Evolutionary conservation across 345 rosid species (phyloP).

Genomic region (Syzygium aromaticum): DNA sequence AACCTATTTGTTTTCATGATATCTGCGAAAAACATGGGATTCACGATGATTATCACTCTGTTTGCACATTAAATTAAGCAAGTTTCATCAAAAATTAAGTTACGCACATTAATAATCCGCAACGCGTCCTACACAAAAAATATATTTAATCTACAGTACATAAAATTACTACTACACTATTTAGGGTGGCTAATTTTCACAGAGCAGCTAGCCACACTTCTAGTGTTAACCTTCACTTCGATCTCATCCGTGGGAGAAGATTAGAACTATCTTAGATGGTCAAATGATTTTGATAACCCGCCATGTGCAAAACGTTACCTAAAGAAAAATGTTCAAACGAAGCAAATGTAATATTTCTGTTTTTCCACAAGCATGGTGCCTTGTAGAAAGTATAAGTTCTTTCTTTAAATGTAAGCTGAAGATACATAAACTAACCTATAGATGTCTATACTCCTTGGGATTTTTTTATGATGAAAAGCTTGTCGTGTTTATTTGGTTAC

Average conservation of each 20-base stretch:
- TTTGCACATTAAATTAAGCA: neutral
- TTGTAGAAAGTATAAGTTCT: neutral
- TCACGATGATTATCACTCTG: neutral
- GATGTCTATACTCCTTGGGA: neutral
- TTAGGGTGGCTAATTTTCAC: neutral
- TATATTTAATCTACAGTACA: neutral
- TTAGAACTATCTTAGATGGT: neutral
- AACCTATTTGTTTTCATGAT: neutral
- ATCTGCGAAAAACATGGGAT: neutral
- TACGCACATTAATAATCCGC: neutral
- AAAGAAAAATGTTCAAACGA: neutral
- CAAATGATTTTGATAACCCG: neutral
- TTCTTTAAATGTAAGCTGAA: neutral
- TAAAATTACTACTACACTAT: neutral
- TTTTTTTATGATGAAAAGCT: neutral
- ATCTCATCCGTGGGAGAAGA: neutral
- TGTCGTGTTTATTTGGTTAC: neutral
- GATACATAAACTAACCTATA: neutral
- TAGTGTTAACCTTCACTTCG: neutral
- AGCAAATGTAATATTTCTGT: neutral
- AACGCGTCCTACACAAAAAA: neutral
- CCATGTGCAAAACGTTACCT: neutral
- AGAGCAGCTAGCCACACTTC: neutral
- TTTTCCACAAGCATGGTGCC: neutral
- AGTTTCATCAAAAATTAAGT: neutral